Conservation (phyloP, 2,329 filamentous ascomycete genomes). For the Fusarium guadeloupense region DNA sequence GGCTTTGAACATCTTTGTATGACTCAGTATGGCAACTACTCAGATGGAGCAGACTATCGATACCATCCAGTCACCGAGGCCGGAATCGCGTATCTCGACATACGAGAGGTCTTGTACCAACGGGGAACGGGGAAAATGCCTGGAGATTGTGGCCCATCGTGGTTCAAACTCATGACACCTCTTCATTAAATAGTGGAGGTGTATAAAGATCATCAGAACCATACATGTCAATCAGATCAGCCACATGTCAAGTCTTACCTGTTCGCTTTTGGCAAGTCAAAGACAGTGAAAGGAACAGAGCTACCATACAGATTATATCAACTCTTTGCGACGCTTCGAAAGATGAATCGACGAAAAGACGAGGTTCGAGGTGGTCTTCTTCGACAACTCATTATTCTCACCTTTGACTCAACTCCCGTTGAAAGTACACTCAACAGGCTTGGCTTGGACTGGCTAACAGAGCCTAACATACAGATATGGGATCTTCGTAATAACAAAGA, state of each 20-base stretch:
- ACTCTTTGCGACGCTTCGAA: conserved; percentile 1
- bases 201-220: conserved; percentile 15
- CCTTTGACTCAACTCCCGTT: conserved; percentile 5
- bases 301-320: not conserved
- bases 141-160: conserved; percentile 22
- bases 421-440: conserved; percentile 4
- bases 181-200: conserved; percentile 23
- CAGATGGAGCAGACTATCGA: not conserved
- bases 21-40: not conserved
- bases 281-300: not conserved
- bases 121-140: not conserved
- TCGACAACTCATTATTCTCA: conserved; percentile 24
- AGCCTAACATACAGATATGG: conserved; percentile 7
- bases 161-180: conserved; percentile 28
- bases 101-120: conserved; percentile 11
- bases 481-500: conserved; percentile 10
- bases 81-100: conserved; percentile 20
- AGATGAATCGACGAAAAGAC: conserved; percentile 6
- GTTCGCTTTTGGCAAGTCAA: conserved; percentile 32
- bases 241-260: conserved; percentile 8
- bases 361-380: not conserved
- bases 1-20: conserved; percentile 17
- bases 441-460: conserved; percentile 4
- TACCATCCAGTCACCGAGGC: conserved; percentile 16
- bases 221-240: conserved; percentile 2